Conservation (phyloP, 768 basidiomycete species). For the Mrakia blollopis region DNA sequence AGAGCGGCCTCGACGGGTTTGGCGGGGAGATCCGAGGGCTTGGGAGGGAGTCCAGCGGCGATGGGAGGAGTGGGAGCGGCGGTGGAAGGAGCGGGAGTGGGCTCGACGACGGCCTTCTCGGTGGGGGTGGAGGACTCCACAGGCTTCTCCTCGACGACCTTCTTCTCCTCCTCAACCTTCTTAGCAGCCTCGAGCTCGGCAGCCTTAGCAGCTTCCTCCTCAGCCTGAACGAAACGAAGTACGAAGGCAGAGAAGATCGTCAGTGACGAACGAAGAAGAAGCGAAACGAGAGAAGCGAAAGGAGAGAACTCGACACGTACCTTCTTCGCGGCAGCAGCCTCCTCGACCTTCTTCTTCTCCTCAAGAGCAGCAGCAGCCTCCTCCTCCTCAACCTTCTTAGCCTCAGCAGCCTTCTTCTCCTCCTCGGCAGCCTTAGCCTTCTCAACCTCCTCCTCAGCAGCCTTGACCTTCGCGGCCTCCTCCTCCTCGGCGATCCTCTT, state of each 20-base stretch:
- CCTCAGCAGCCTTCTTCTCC: slow-evolving; percentile 36
- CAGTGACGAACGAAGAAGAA: not conserved
- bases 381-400: slow-evolving; percentile 27
- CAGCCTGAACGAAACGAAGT: not conserved
- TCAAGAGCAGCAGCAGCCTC: slow-evolving; percentile 7
- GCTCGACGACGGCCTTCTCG: slow-evolving; percentile 40
- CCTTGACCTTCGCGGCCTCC: slow-evolving; percentile 9
- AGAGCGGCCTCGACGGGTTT: slow-evolving; percentile 23
- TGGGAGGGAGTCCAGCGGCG: slow-evolving; percentile 35
- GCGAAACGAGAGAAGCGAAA: not conserved
- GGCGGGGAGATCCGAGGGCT: slow-evolving; percentile 34
- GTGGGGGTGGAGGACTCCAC: slow-evolving; percentile 38
- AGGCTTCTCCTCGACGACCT: slow-evolving; percentile 41
- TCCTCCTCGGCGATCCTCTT: slow-evolving; percentile 19
- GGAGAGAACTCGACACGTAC: not conserved
- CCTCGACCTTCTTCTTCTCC: slow-evolving; percentile 27
- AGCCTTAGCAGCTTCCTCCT: slow-evolving; percentile 28
- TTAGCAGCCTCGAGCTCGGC: slow-evolving; percentile 21
- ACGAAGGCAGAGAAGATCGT: too few species aligned
- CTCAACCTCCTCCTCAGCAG: slow-evolving; percentile 15
- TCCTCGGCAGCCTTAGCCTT: slow-evolving; percentile 28
- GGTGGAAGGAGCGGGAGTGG: slow-evolving; percentile 31
- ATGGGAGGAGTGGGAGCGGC: slow-evolving; percentile 39
- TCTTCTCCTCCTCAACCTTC: slow-evolving; percentile 31
- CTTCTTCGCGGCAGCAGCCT: slow-evolving; percentile 23